Conservation (phyloP, 192 early-diverging fungal genomes). For the Dissophora ornata region DNA sequence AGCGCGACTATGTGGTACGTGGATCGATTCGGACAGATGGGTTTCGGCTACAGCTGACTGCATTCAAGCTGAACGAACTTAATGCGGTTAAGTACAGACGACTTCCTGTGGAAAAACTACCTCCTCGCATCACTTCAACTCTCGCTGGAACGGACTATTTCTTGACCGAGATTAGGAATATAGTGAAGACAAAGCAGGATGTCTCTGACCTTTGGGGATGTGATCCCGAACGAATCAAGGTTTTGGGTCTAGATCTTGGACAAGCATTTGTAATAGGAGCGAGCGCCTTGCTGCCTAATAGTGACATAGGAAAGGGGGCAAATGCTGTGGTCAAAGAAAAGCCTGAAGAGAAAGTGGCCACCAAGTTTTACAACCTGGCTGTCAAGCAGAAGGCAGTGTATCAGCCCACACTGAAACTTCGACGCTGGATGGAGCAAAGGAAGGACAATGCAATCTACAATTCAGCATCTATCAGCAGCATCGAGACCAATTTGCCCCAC, state of each 20-base stretch:
- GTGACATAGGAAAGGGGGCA: too few species aligned
- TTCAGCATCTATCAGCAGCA: too few species aligned
- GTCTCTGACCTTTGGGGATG: conserved; percentile 5
- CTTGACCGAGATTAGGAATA: conserved; percentile 12
- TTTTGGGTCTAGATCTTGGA: conserved; percentile 7
- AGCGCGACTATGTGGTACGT: conserved; percentile 2
- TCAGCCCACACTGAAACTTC: too few species aligned
- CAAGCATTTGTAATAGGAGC: conserved; percentile 11
- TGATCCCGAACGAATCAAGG: conserved; percentile 3
- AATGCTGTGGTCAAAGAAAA: too few species aligned
- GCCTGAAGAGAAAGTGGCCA: too few species aligned
- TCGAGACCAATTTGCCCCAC: too few species aligned
- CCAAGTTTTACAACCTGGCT: too few species aligned
- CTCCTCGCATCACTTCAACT: conserved; percentile 2
- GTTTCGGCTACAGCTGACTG: conserved; percentile 5
- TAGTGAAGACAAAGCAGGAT: conserved; percentile 6
- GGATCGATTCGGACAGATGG: conserved; percentile 17
- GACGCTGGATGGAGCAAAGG: too few species aligned
- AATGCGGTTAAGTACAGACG: background rate
- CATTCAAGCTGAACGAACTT: conserved; percentile 22
- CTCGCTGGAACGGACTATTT: background rate
- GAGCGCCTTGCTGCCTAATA: background rate
- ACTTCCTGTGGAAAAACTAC: background rate
- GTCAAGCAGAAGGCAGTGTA: too few species aligned
- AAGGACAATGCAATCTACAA: too few species aligned